Evolutionary conservation across 305 asterid species (phyloP), one percentile per base, ranked within the genome.

Genomic region (Solanum chacoense): DNA sequence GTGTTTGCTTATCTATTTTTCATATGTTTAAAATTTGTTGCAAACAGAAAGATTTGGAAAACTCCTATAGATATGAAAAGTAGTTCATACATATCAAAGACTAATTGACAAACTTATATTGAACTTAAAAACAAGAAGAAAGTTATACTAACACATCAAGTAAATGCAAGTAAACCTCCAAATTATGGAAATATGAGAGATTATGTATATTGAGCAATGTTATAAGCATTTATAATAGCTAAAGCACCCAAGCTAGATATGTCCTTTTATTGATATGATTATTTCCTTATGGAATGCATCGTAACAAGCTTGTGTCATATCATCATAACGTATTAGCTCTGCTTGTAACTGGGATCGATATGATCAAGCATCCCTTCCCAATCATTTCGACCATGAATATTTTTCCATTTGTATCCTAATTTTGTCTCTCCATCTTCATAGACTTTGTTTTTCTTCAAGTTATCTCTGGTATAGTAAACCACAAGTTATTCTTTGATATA

Each of bases 321-420:
- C 91, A 7, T 87, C 90, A 28, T 90, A 90, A 10, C 90, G 37
- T 6, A 88, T 90, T 7, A 88, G 86, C 34, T 88, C 90, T 3
- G 8, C 59, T 18, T 81, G 88, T 14, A 90, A 55, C 13, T 85
- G 84, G 8, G 89, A 79, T 90, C 55, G 37, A 90, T 88, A 3
- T 88, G 89, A 13, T 90, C 91, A 72, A 90, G 88, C 80, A 88
- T 34, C 3, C 86, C 90, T 12, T 37, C 88, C 91, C 91, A 90
- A 22, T 90, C 89, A 55, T 50, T 80, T 85, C 36, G 79, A 2
- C 91, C 90, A 9, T 88, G 89, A 14, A 85, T 90, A 18, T 88
- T 59, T n/a, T 45, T 24, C 91, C 91, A 90, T 13, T 38, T 34
- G n/a, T 32, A 18, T 32, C 26, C 14, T 22, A 74, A 22, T 32